Evolutionary conservation across 495 filamentous ascomycete genomes (phyloP).

Genomic region (Delitschia confertaspora): DNA sequence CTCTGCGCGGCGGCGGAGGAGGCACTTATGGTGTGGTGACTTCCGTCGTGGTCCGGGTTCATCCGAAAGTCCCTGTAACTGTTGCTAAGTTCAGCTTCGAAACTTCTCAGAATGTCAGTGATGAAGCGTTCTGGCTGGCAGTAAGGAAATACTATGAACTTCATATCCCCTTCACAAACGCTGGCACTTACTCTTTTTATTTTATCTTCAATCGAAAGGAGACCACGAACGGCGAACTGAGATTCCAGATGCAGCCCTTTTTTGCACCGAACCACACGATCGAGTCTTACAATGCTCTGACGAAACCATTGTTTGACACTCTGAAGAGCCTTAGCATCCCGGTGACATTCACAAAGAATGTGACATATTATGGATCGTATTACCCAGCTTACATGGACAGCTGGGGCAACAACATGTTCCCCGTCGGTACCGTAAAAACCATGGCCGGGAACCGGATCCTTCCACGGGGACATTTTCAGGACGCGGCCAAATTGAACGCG

Average conservation of each 20-base stretch:
- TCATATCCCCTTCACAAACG: constrained; percentile 4
- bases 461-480: constrained; percentile 20
- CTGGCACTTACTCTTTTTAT: constrained; percentile 13
- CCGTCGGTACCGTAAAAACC: constrained; percentile 15
- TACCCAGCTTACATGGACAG: constrained; percentile 6
- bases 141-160: constrained; percentile 9
- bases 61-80: constrained; percentile 8
- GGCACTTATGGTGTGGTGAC: constrained; percentile 14
- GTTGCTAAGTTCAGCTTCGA: constrained; percentile 1
- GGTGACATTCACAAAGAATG: background rate
- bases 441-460: constrained; percentile 19
- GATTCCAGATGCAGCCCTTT: constrained; percentile 4
- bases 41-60: constrained; percentile 2
- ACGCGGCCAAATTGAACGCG: constrained; percentile 14
- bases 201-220: background rate
- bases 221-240: constrained; percentile 1
- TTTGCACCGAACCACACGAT: constrained; percentile 10
- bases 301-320: constrained; percentile 5
- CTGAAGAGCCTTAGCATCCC: constrained; percentile 1
- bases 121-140: constrained; percentile 9
- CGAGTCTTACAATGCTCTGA: background rate
- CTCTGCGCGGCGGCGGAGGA: constrained; percentile 17
- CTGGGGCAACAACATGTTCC: constrained; percentile 10
- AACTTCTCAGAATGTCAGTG: background rate
- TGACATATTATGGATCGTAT: constrained; percentile 8